phyloP scores from a whole-genome alignment of 2,329 filamentous ascomycete genomes.

The Aspergillus udagawae region DNA sequence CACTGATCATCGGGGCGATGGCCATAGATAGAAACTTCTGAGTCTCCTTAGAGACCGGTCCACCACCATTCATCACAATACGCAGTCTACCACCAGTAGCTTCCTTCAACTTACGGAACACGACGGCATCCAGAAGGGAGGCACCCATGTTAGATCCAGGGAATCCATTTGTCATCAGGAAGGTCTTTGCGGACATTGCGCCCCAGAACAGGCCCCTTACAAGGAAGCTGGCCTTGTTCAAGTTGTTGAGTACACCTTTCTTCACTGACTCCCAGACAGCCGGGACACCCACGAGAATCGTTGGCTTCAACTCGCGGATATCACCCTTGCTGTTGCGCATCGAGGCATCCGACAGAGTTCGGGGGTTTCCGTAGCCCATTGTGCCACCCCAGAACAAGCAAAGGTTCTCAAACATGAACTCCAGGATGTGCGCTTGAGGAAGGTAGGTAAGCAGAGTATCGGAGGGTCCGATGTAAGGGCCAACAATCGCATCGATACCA shows the following conservation, averaged over 20 bases:
- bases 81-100: constrained; percentile 84
- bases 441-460: constrained; percentile 87
- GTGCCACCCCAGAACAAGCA: constrained; percentile 85
- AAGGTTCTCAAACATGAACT: constrained; percentile 92
- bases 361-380: constrained; percentile 87
- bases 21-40: constrained; percentile 88
- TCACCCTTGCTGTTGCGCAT: constrained; percentile 90
- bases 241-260: constrained; percentile 82
- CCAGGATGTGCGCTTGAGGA: constrained; percentile 91
- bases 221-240: constrained; percentile 67
- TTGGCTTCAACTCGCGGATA: constrained; percentile 86
- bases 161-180: constrained; percentile 52
- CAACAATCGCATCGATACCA: constrained; percentile 74
- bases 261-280: constrained; percentile 97
- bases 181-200: constrained; percentile 57
- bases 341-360: constrained; percentile 80
- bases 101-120: constrained; percentile 89
- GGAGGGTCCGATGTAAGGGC: constrained; percentile 69
- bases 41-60: constrained; percentile 82
- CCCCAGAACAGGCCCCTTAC: constrained; percentile 75
- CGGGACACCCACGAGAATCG: constrained; percentile 88
- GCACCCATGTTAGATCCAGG: constrained; percentile 51
- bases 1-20: constrained; percentile 88
- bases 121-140: constrained; percentile 69
- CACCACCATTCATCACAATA: constrained; percentile 91